Evolutionary conservation across 176 grass and related monocot genomes (phyloP).

Genomic region (maize (Zea mays)): Zm-B73-REFERENCE-NAM-5.0 NC_050104.1:28615501-28616000

Average conservation of each 20-base stretch:
- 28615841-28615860: not conserved
- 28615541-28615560: not conserved
- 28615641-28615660: conserved; percentile 19
- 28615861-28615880: not conserved
- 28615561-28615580: not conserved
- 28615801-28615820: not conserved
- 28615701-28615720: conserved; percentile 3
- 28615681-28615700: conserved; percentile 16
- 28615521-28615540: not conserved
- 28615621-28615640: not conserved
- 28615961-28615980: conserved; percentile 80
- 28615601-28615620: not conserved
- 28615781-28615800: conserved; percentile 11
- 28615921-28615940: not conserved
- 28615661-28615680: conserved; percentile 42
- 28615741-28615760: conserved; percentile 30
- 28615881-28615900: too few species aligned
- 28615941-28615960: conserved; percentile 92
- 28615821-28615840: conserved; percentile 18
- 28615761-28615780: not conserved
- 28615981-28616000: conserved; percentile 88
- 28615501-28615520: not conserved
- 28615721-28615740: conserved; percentile 31
- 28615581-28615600: too few species aligned
- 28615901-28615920: too few species aligned